Base-by-base conservation (phyloP, 192 early-diverging fungal genomes). In the Podila clonocystis region DNA sequence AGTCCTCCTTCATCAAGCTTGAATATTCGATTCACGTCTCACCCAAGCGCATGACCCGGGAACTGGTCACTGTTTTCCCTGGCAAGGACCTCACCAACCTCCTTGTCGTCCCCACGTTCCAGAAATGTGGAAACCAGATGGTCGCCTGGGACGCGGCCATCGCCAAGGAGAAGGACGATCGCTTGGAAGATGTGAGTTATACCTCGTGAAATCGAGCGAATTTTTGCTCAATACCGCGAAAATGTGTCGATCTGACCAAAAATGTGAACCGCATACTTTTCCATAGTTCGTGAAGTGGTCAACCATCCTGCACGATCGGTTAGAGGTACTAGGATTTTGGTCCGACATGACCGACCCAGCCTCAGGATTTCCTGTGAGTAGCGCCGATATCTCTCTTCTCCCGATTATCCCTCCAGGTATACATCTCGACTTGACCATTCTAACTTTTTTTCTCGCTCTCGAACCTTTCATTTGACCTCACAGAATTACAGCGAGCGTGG, bases 311-410 rank as follows among this genome's bases (percentile, higher is more conserved):
- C 86, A 91, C 31, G 60, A 85, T 12, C 75, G 84, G 4, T 78
- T 95, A 26, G 79, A 84, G 38, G 66, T 76, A 26, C 65, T 78
- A 28, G 93, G 92, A 5, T 88, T 90, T 85, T 98, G 95, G 95
- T 93, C 94, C 0, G 97, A 98, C 79, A 79, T 96, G 50, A 96
- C 94, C 33, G 96, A 97, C 73, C 97, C 97, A 22, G 93, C 94
- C 50, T 95, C 94, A 13, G 97, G 97, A 9, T 94, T 87, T 73
- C 91, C 94, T 7, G 91, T 92, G 87, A 83, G 82, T 68, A 22
- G 13, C 41, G 41, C 41, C 17, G 41, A 3, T 3, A 17, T 45
- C 13, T 1, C 41, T 45, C 8, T 45, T 24, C 17, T n/a, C 6
- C 49, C 63, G 20, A n/a, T 29, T 19, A 38, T 8, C n/a, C n/a